Conservation (phyloP, 306 rosid species). For the Rubus idaeus region DNA sequence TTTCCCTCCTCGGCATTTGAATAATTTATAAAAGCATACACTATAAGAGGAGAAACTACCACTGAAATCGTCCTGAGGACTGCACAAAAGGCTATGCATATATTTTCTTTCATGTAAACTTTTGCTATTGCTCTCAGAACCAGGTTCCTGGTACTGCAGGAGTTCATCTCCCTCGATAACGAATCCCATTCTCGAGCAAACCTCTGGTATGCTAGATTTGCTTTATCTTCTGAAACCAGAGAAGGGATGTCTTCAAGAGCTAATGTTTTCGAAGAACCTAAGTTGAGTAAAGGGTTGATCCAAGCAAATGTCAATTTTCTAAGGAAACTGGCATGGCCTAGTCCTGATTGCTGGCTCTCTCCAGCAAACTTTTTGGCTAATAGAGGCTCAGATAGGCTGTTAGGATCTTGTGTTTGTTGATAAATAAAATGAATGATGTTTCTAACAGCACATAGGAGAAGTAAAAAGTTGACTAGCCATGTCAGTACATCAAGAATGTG, state of each 20-base stretch:
- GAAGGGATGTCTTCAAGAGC: slow-evolving; percentile 58
- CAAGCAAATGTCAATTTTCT: slow-evolving; percentile 62
- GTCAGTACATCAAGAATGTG: no score
- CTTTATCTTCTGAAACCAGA: slow-evolving; percentile 63
- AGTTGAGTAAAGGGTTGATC: slow-evolving; percentile 50
- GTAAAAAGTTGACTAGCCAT: no score
- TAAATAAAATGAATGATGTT: no score
- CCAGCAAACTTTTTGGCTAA: slow-evolving; percentile 24
- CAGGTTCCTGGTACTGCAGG: slow-evolving; percentile 34
- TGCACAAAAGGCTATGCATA: slow-evolving; percentile 42
- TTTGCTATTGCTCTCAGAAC: slow-evolving; percentile 45
- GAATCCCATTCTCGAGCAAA: no score
- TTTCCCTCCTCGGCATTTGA: not conserved
- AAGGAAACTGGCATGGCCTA: slow-evolving; percentile 29
- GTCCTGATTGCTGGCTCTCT: slow-evolving; percentile 18
- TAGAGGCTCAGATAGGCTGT: not conserved
- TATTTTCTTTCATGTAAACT: slow-evolving; percentile 51
- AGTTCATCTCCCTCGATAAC: slow-evolving; percentile 14
- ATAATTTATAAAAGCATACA: slow-evolving; percentile 32
- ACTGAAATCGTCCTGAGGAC: slow-evolving; percentile 45
- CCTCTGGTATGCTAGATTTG: slow-evolving; percentile 36
- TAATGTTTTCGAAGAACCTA: slow-evolving; percentile 56
- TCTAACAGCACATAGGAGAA: no score
- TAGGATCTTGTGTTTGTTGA: no score
- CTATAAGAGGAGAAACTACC: slow-evolving; percentile 54